A percentile compares a stretch with the other conserved stretches of the same genome.
These are phyloP conservation scores for Alternaria infectoria DNA, from an alignment of 2,329 filamentous ascomycete genomes.

Conservation along the genomic window DNA sequence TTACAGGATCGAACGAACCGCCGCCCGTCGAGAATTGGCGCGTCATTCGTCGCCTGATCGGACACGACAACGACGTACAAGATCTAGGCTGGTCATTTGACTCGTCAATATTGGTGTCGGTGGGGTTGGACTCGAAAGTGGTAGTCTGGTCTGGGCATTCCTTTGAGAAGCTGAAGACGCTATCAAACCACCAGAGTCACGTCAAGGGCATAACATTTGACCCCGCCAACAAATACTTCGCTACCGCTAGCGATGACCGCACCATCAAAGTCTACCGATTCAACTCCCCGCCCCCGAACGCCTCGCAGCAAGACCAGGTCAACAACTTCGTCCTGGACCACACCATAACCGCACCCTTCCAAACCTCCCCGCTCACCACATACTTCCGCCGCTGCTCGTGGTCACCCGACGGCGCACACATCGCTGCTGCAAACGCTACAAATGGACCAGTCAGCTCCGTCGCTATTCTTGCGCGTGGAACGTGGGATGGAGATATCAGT, in stretches of 20 bases:
- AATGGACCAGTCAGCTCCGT: slow-evolving; percentile 98
- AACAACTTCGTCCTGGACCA: slow-evolving; percentile 96
- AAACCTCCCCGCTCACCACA: slow-evolving; percentile 90
- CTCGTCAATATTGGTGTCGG: slow-evolving; percentile 92
- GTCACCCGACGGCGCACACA: slow-evolving; percentile 97
- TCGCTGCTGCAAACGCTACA: slow-evolving; percentile 94
- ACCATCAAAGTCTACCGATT: slow-evolving; percentile 97
- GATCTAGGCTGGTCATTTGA: slow-evolving; percentile 97
- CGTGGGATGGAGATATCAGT: slow-evolving; percentile 97
- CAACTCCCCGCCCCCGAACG: slow-evolving; percentile 83
- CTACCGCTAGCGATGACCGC: slow-evolving; percentile 94
- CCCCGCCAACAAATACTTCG: slow-evolving; percentile 98
- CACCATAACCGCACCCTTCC: slow-evolving; percentile 87
- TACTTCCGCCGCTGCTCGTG: slow-evolving; percentile 97
- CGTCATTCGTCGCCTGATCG: slow-evolving; percentile 88
- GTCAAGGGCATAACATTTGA: slow-evolving; percentile 99
- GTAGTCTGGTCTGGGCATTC: slow-evolving; percentile 98
- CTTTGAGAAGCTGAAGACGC: slow-evolving; percentile 95
- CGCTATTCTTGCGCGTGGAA: slow-evolving; percentile 88
- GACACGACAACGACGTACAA: slow-evolving; percentile 98
- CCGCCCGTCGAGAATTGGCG: slow-evolving; percentile 98
- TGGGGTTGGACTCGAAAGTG: slow-evolving; percentile 95
- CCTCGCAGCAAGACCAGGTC: slow-evolving; percentile 91
- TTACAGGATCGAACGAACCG: slow-evolving; percentile 77
- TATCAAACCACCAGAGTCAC: slow-evolving; percentile 92